Base-by-base conservation (phyloP, 164 flowering plant genomes). In the Annona squamosa region DNA sequence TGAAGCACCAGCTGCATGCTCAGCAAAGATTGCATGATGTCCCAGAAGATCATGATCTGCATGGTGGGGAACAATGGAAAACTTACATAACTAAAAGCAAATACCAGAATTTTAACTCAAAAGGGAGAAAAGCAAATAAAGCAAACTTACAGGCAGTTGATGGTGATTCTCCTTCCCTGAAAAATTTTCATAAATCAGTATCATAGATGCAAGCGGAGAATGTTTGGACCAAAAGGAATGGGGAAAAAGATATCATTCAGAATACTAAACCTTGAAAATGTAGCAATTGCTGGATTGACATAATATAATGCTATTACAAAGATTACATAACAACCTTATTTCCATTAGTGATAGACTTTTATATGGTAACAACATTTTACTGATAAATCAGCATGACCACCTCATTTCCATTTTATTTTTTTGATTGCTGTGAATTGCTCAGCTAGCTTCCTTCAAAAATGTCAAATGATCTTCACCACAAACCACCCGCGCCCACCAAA, bases 1-100 rank as follows among this genome's bases (percentile, higher is more conserved):
- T 75, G 98, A 85, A 46, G 88, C 89, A 6, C 89, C 81, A 9
- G 59, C 59, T 66, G 97, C 71, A 74, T 87, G 94, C 74, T 91
- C 97, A 17, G 94, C 83, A 80, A 87, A 93, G 70, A 89, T 70
- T 56, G 91, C 84, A 81, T 85, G 90, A 64, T 87, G 97, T 45
- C 88, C 92, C 75, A 90, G 67, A 44, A 87, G 82, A 74, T 91
- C 97, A 78, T 87, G 93, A 87, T 89, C 97, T 93, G 85, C 81
- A 82, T 77, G 76, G 48, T 13, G 68, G 19, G 67, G 46, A 42
- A 2, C 45, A 57, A 1, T 5, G 37, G 7, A 3, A 64, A 26
- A 61, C 59, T 46, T 59, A 56, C 48, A 26, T 26, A 48, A 47
- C n/a, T 45, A 44, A 19, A 62, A 46, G 57, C 18, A 5, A 2